Conservation (phyloP, 345 rosid genomes). For the Linum usitatissimum region DNA sequence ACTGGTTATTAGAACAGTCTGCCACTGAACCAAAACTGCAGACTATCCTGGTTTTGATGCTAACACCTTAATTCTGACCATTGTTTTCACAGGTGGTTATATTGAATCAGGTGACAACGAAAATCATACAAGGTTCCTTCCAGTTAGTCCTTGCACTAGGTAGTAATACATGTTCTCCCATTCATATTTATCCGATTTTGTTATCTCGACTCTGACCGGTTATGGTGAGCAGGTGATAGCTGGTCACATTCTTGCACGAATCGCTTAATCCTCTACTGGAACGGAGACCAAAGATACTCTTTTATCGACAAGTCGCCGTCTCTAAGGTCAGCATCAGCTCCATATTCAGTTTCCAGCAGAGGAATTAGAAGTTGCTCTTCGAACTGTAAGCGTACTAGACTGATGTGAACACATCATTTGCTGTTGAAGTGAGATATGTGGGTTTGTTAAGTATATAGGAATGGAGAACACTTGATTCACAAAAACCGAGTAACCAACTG, state of each 20-base stretch:
- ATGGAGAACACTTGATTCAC: no score
- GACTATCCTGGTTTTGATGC: neutral
- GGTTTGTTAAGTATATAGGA: no score
- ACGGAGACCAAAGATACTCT: conserved; percentile 64
- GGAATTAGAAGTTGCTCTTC: conserved; percentile 60
- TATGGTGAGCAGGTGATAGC: conserved; percentile 58
- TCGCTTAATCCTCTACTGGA: conserved; percentile 77
- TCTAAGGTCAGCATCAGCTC: conserved; percentile 68
- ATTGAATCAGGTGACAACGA: conserved; percentile 84
- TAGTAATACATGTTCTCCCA: conserved; percentile 11
- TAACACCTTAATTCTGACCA: neutral
- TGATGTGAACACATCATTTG: conserved; percentile 29
- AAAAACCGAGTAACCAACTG: no score
- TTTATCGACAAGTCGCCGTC: conserved; percentile 81
- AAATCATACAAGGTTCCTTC: conserved; percentile 61
- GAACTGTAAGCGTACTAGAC: conserved; percentile 44
- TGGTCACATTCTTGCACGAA: conserved; percentile 94
- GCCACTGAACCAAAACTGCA: no score
- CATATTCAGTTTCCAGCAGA: conserved; percentile 58
- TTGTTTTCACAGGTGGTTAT: conserved; percentile 55
- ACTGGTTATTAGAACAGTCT: no score
- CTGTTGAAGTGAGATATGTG: no score
- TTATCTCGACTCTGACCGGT: neutral
- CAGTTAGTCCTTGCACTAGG: conserved; percentile 85
- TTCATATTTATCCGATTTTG: neutral